These are phyloP conservation scores for Aspergillus persii DNA, from an alignment of 2,329 filamentous ascomycete genomes.

Conservation along the genomic window DNA sequence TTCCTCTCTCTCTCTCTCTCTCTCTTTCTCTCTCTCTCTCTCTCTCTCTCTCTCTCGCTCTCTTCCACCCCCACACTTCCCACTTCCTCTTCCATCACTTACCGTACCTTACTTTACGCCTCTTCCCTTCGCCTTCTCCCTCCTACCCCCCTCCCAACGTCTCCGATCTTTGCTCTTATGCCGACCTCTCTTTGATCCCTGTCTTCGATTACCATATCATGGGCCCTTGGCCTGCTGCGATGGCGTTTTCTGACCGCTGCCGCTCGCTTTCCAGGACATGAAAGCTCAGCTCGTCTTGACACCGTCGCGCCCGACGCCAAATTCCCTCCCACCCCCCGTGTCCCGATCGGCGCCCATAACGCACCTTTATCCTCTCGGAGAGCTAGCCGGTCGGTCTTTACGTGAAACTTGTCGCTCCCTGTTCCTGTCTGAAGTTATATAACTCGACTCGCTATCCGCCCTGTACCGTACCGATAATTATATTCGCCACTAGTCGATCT, in stretches of 20 bases:
- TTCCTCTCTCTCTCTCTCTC: too few relatives aligned
- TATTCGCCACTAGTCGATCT: background rate
- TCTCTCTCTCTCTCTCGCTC: too few relatives aligned
- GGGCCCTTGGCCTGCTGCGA: constrained; percentile 16
- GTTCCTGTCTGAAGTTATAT: background rate
- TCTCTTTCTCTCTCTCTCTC: too few relatives aligned
- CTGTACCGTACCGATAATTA: background rate
- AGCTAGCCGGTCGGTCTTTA: background rate
- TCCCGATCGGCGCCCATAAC: constrained; percentile 7
- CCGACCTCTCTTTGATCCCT: background rate
- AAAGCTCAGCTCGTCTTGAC: constrained; percentile 16
- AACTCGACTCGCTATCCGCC: background rate
- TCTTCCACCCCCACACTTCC: too few relatives aligned
- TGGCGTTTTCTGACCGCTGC: constrained; percentile 22
- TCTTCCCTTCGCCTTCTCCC: constrained; percentile 4
- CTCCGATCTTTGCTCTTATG: background rate
- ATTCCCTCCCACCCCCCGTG: constrained; percentile 3
- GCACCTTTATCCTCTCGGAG: background rate
- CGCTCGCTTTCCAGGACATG: constrained; percentile 22
- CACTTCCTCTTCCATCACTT: background rate
- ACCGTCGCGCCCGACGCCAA: constrained; percentile 22
- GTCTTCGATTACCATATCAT: constrained; percentile 6
- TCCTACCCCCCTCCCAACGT: background rate
- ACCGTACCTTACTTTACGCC: too few relatives aligned
- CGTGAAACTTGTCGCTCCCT: background rate